Conservation (phyloP, 225 moss, liverwort and hornwort species). For the Marchantia polymorpha region DNA sequence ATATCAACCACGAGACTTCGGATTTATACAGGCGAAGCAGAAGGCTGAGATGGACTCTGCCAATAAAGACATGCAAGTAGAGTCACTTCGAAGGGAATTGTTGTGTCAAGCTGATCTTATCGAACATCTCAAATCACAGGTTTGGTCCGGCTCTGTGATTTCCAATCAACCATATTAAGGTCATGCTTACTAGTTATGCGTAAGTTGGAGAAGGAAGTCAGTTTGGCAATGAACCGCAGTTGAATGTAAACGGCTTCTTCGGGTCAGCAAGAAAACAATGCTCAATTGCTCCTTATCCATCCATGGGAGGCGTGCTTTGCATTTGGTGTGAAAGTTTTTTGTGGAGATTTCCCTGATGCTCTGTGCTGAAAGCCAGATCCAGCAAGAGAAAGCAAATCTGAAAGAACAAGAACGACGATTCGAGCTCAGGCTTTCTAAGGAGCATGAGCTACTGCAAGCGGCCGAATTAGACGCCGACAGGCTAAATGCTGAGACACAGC, state of each 20-base stretch:
- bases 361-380: conserved; percentile 31
- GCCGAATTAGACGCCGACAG: conserved; percentile 46
- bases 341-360: neutral
- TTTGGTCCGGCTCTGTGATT: conserved; percentile 3
- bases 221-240: no score
- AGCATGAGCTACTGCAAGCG: conserved; percentile 47
- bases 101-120: conserved; percentile 52
- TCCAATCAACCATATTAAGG: no score
- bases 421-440: conserved; percentile 48
- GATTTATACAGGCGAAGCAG: conserved; percentile 39
- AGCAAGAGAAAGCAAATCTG: conserved; percentile 45
- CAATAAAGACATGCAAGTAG: conserved; percentile 44
- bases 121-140: conserved; percentile 64
- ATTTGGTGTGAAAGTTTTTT: no score
- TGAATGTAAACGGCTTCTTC: no score
- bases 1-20: neutral
- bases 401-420: conserved; percentile 50
- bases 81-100: conserved; percentile 50
- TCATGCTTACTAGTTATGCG: no score
- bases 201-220: no score
- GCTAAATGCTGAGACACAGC: conserved; percentile 52
- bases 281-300: no score
- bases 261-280: no score
- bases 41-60: conserved; percentile 57
- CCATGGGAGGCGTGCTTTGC: no score